A percentile compares a stretch with the other conserved stretches of the same genome.
These are phyloP conservation scores for Epichloe scottii DNA, from an alignment of 2,329 filamentous ascomycete genomes.

Conservation along the genomic window DNA sequence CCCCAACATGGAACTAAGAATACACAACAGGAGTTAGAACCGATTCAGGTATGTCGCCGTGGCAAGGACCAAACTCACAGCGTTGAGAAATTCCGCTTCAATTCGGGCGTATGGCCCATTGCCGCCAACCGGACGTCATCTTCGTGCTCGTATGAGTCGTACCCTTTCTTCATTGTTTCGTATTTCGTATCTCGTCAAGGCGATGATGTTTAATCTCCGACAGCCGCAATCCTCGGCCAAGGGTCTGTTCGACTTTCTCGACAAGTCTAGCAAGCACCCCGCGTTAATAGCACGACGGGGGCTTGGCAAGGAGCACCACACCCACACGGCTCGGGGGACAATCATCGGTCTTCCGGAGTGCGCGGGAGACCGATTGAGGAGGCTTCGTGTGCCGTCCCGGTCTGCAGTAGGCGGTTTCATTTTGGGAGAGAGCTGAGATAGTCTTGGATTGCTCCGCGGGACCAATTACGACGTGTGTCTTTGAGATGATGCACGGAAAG, in stretches of 20 bases:
- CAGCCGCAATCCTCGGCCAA: neutral
- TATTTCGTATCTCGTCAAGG: no score
- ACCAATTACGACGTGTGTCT: no score
- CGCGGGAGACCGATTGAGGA: slow-evolving; percentile 2
- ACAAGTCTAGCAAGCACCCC: no score
- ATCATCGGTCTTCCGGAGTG: neutral
- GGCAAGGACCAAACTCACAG: slow-evolving; percentile 6
- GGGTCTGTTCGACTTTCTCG: neutral
- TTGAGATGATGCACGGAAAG: no score
- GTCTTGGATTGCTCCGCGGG: no score
- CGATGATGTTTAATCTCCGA: neutral
- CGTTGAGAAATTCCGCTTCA: slow-evolving; percentile 15
- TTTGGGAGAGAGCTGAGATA: no score
- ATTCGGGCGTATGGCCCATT: slow-evolving; percentile 14
- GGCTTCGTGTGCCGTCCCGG: neutral
- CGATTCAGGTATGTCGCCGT: neutral
- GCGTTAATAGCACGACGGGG: no score
- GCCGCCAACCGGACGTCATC: slow-evolving; percentile 16
- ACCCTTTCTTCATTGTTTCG: slow-evolving; percentile 7
- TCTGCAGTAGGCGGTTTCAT: neutral
- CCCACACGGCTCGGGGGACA: neutral
- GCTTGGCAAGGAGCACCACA: no score
- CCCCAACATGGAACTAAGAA: slow-evolving; percentile 24
- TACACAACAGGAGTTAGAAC: neutral
- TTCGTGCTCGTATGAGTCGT: slow-evolving; percentile 3